These are phyloP conservation scores for Vigna hirtella DNA, from an alignment of 306 rosid species.

Conservation along the genomic window DNA sequence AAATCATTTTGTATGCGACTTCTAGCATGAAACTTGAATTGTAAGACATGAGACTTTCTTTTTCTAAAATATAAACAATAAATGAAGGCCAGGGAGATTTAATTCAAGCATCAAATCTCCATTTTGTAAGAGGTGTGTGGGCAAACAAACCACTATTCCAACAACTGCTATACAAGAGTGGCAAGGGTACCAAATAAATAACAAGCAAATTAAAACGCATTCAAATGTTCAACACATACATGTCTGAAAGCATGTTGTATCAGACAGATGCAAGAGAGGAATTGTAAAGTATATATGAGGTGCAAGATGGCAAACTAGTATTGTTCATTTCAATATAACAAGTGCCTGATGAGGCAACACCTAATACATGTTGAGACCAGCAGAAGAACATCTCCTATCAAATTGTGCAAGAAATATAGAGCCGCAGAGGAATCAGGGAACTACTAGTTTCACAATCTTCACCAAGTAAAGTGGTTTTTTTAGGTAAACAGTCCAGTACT, in stretches of 20 bases:
- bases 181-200: constrained; percentile 33
- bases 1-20: too few species aligned
- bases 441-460: constrained; percentile 42
- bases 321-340: constrained; percentile 40
- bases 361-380: constrained; percentile 27
- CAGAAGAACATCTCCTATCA: constrained; percentile 34
- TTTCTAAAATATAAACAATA: background rate
- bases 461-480: constrained; percentile 29
- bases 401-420: constrained; percentile 35
- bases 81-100: background rate
- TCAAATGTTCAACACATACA: constrained; percentile 41
- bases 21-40: background rate
- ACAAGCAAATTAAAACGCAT: constrained; percentile 31
- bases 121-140: constrained; percentile 8
- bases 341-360: constrained; percentile 36
- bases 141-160: constrained; percentile 33
- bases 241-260: constrained; percentile 41
- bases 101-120: constrained; percentile 26
- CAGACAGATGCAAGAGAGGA: constrained; percentile 38
- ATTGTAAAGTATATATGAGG: constrained; percentile 33
- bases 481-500: constrained; percentile 25
- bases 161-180: constrained; percentile 38
- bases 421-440: constrained; percentile 29
- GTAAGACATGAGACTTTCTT: background rate
- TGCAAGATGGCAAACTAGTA: constrained; percentile 39